Base-by-base conservation (phyloP, 179 eudicot species). In the Actinidia polygama region DNA sequence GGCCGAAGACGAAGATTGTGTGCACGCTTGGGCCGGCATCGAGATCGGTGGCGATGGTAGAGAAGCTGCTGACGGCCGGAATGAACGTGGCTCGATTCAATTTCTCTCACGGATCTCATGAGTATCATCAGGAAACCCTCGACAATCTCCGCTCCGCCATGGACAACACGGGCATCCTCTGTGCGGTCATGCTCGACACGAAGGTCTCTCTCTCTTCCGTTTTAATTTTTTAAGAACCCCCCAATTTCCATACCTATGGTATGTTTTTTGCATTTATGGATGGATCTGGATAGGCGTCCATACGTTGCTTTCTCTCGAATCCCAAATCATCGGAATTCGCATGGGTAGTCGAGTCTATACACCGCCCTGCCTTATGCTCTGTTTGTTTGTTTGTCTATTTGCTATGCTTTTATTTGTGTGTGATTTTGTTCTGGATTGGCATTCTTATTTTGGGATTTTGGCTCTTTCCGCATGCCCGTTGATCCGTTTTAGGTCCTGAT, bases 1-100 rank as follows among this genome's bases (percentile, higher is more conserved):
- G 71, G 84, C 87, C 90, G 6, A 88, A 88, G 87, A 88, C 90
- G 58, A 88, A 88, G 87, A 88, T 88, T 14, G 88, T 88, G 8
- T 88, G 90, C 54, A 88, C 90, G 21, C 81, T 88, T 49, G 90
- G 90, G 16, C 90, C 90, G 8, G 83, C 90, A 0, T 88, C 88
- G 15, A 69, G 90, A 59, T 88, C 90, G 3, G 85, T 88, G 10
- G 54, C 79, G 24, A 85, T 85, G 90, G 36, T 51, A 0, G 90
- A 83, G 85, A 88, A 88, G 83, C 84, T 88, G 5, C 73, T 88
- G 54, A 83, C 26, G 30, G 90, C 90, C 2, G 90, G 91, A 8
- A 89, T 89, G 91, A 89, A 85, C 77, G 91, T 89, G 0, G 89
- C 91, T 19, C 80, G 88, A 0, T 89, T 89, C 84, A 89, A 89